phyloP scores from a whole-genome alignment of 163 green algal species.

The Coccomyxa subellipsoidea region DNA sequence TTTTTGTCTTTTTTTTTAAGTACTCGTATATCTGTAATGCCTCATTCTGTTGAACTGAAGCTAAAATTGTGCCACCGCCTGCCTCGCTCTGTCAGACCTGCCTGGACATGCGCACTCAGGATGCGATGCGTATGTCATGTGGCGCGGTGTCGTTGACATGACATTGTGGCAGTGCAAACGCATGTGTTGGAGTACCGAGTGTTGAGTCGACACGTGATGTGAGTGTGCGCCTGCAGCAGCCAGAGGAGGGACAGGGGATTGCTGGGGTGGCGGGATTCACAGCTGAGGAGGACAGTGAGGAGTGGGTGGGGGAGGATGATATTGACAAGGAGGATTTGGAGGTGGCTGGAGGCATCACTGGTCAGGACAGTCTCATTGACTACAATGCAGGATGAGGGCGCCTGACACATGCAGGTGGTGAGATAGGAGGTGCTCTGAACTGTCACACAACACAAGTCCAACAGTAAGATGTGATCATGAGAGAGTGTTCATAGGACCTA shows the following conservation, averaged over 20 bases:
- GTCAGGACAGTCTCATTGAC: neutral
- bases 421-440: neutral
- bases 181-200: too few relatives aligned
- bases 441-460: neutral
- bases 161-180: too few relatives aligned
- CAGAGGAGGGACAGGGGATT: neutral
- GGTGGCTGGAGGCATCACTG: neutral
- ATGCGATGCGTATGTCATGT: too few relatives aligned
- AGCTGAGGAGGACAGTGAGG: neutral
- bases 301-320: neutral
- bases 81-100: too few relatives aligned
- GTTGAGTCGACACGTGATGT: neutral
- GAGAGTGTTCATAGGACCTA: neutral
- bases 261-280: neutral
- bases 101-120: too few relatives aligned
- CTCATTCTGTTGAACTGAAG: too few relatives aligned
- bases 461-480: neutral
- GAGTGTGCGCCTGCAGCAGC: neutral
- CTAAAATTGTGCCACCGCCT: too few relatives aligned
- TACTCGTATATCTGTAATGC: too few relatives aligned
- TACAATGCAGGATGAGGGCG: neutral
- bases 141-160: too few relatives aligned
- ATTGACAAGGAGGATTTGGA: neutral
- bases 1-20: too few relatives aligned
- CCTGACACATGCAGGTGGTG: neutral